Conservation (phyloP, 1,284 basidiomycete species). For the Cutaneotrichosporon daszewskae region DNA sequence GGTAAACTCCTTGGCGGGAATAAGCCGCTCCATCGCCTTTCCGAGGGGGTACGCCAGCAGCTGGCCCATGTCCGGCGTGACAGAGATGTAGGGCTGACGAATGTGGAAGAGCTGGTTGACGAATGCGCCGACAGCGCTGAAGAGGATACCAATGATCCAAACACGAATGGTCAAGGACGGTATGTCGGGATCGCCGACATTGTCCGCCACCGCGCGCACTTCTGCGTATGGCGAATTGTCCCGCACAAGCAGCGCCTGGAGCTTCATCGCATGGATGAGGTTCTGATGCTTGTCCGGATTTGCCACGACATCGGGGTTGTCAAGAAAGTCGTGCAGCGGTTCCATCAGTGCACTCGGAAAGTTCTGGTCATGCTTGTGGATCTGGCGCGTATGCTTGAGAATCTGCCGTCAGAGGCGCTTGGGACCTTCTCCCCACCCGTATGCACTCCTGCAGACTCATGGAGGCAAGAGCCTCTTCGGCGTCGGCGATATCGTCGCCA, state of each 20-base stretch:
- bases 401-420: not conserved
- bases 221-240: slow-evolving; percentile 72
- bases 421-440: slow-evolving; percentile 12
- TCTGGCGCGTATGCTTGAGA: slow-evolving; percentile 7
- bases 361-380: slow-evolving; percentile 21
- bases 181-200: slow-evolving; percentile 68
- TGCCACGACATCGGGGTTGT: slow-evolving; percentile 15
- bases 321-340: slow-evolving; percentile 12
- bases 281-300: slow-evolving; percentile 11
- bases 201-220: slow-evolving; percentile 75
- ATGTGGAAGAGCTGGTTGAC: slow-evolving; percentile 56
- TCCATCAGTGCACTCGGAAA: slow-evolving; percentile 10
- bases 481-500: slow-evolving; percentile 16
- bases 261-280: slow-evolving; percentile 28
- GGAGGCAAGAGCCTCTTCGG: slow-evolving; percentile 17
- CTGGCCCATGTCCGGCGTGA: slow-evolving; percentile 31
- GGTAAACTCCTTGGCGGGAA: not conserved
- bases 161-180: slow-evolving; percentile 77
- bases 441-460: slow-evolving; percentile 18
- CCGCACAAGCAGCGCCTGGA: slow-evolving; percentile 33
- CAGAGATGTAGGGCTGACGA: slow-evolving; percentile 28
- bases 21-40: slow-evolving; percentile 5
- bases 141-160: slow-evolving; percentile 61
- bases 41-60: slow-evolving; percentile 25
- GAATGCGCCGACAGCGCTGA: slow-evolving; percentile 55